Evolutionary conservation across 192 early-diverging fungal genomes (phyloP).

Genomic region (Podila minutissima): DNA sequence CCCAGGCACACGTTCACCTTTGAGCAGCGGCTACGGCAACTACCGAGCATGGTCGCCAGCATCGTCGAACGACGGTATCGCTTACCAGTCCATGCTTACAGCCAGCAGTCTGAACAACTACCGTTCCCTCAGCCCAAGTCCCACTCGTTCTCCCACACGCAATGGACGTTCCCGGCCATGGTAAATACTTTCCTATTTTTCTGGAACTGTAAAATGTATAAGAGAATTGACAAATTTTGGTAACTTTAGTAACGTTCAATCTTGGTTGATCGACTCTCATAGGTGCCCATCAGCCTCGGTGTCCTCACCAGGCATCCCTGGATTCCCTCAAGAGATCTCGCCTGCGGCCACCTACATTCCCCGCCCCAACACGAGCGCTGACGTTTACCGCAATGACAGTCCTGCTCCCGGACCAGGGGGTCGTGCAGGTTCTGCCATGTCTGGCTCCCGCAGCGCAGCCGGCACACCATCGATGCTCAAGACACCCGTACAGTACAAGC

Average conservation of each 20-base stretch:
- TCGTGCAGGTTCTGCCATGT: conserved; percentile 24
- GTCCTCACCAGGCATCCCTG: conserved; percentile 45
- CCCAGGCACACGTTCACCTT: conserved; percentile 23
- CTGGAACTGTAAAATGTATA: not conserved
- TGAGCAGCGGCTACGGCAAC: conserved; percentile 3
- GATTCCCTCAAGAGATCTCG: conserved; percentile 25
- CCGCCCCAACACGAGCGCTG: conserved; percentile 27
- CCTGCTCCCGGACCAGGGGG: conserved; percentile 7
- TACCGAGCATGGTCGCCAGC: conserved; percentile 50
- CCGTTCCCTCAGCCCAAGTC: conserved; percentile 44
- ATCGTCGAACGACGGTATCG: conserved; percentile 28
- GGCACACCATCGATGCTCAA: conserved; percentile 30
- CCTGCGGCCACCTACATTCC: conserved; percentile 26
- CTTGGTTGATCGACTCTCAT: not conserved
- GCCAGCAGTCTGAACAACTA: conserved; percentile 30
- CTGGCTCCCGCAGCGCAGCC: conserved; percentile 19
- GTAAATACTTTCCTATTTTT: conserved; percentile 9
- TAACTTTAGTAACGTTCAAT: not conserved
- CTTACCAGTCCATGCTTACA: conserved; percentile 24
- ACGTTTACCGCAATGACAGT: conserved; percentile 19
- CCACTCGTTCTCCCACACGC: conserved; percentile 21
- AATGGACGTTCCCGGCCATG: conserved; percentile 24
- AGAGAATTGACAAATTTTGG: not conserved
- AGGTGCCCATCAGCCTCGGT: conserved; percentile 48
- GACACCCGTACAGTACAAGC: conserved; percentile 16